These are phyloP conservation scores for Aspergillus hiratsukae DNA, from an alignment of 2,329 filamentous ascomycete genomes.

Conservation along the genomic window DNA sequence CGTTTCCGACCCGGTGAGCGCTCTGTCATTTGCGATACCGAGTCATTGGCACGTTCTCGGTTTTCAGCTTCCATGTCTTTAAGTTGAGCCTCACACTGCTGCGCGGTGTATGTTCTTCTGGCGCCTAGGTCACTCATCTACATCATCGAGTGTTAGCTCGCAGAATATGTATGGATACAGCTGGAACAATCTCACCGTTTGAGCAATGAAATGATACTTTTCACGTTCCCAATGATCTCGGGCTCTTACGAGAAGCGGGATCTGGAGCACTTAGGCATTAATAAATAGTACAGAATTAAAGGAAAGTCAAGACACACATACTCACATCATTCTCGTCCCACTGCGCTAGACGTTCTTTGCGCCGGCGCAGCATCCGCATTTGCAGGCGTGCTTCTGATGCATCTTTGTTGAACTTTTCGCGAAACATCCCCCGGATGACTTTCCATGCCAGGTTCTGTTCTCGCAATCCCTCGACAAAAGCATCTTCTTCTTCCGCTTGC, in stretches of 20 bases:
- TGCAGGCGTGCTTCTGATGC: conserved; percentile 38
- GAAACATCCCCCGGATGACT: conserved; percentile 33
- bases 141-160: not conserved
- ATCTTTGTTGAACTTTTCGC: conserved; percentile 34
- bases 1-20: conserved; percentile 16
- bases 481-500: conserved; percentile 37
- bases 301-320: conserved; percentile 27
- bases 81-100: conserved; percentile 35
- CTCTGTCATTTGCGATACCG: conserved; percentile 21
- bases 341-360: conserved; percentile 29
- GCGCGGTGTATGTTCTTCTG: conserved; percentile 28
- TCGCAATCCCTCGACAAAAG: conserved; percentile 34
- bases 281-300: conserved; percentile 1
- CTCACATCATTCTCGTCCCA: conserved; percentile 44
- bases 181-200: conserved; percentile 28
- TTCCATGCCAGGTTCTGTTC: conserved; percentile 37
- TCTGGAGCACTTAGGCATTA: conserved; percentile 21
- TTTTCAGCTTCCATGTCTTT: conserved; percentile 21
- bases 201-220: conserved; percentile 36
- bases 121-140: conserved; percentile 34
- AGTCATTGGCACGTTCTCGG: conserved; percentile 11
- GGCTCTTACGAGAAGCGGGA: conserved; percentile 33
- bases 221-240: conserved; percentile 35
- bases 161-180: not conserved
- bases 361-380: conserved; percentile 38